Percentiles rank a stretch among this genome's conserved stretches.
These are phyloP conservation scores for Actinomucor elegans DNA, from an alignment of 371 early-diverging fungal genomes.

Conservation along the genomic window DNA sequence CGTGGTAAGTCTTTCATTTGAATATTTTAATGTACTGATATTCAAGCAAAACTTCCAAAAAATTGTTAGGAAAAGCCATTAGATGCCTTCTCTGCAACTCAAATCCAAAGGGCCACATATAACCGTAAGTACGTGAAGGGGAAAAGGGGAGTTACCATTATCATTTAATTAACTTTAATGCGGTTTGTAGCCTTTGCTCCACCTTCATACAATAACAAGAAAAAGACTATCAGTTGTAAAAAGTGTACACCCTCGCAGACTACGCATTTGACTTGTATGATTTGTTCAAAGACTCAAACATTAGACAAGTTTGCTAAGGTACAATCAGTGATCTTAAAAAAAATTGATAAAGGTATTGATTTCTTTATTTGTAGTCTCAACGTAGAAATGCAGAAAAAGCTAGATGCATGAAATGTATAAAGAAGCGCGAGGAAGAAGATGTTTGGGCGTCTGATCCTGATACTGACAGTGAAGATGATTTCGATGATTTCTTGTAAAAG, in stretches of 20 bases:
- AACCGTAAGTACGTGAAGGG: slow-evolving; percentile 22
- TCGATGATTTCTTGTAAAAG: slow-evolving; percentile 6
- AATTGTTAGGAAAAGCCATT: slow-evolving; percentile 23
- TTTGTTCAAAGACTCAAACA: slow-evolving; percentile 39
- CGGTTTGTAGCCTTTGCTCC: slow-evolving; percentile 42
- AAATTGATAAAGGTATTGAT: not conserved
- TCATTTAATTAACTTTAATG: no score
- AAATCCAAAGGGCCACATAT: slow-evolving; percentile 19
- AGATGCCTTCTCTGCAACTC: slow-evolving; percentile 21
- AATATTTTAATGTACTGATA: no score
- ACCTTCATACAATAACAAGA: slow-evolving; percentile 33
- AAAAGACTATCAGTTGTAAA: slow-evolving; percentile 46
- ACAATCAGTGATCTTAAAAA: not conserved
- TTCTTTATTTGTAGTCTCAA: slow-evolving; percentile 35
- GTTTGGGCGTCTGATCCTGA: slow-evolving; percentile 44
- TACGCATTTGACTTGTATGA: slow-evolving; percentile 40
- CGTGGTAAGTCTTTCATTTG: slow-evolving; percentile 6
- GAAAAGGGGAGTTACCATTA: no score
- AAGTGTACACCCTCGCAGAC: slow-evolving; percentile 45
- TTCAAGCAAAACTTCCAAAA: no score
- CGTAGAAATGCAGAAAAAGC: slow-evolving; percentile 51
- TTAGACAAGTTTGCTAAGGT: slow-evolving; percentile 52
- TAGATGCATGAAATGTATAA: slow-evolving; percentile 46
- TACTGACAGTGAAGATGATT: slow-evolving; percentile 31
- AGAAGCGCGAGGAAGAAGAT: slow-evolving; percentile 52